Evolutionary conservation across 805 yeast genomes (phyloP).

Genomic region (Kodamaea kaohsiungensis): DNA sequence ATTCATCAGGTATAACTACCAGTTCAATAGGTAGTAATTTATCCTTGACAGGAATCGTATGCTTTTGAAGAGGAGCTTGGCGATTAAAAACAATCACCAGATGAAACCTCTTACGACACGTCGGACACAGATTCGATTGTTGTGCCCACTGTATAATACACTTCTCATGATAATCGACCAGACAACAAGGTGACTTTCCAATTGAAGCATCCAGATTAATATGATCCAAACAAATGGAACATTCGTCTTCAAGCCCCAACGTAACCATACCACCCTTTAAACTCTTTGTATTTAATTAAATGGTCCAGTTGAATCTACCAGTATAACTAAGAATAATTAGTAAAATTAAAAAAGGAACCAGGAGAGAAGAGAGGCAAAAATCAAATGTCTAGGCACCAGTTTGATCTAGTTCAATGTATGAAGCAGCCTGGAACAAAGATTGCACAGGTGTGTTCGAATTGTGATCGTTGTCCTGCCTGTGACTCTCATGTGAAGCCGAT

Average conservation of each 20-base stretch:
- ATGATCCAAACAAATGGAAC: slow-evolving; percentile 61
- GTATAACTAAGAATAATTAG: background rate
- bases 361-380: background rate
- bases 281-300: background rate
- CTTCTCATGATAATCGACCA: slow-evolving; percentile 47
- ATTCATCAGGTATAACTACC: slow-evolving; percentile 7
- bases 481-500: slow-evolving; percentile 81
- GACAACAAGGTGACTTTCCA: slow-evolving; percentile 14
- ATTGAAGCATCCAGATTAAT: slow-evolving; percentile 7
- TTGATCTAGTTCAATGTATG: slow-evolving; percentile 79
- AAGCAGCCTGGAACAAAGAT: slow-evolving; percentile 76
- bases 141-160: slow-evolving; percentile 62
- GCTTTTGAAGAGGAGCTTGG: slow-evolving; percentile 11
- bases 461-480: slow-evolving; percentile 89
- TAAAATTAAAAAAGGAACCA: slow-evolving; percentile 2
- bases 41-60: slow-evolving; percentile 27
- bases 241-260: slow-evolving; percentile 28
- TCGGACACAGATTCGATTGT: slow-evolving; percentile 60
- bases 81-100: slow-evolving; percentile 32
- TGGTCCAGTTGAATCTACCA: background rate
- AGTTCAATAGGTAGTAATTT: slow-evolving; percentile 22
- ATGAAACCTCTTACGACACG: slow-evolving; percentile 53
- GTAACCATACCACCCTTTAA: background rate
- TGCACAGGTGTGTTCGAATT: slow-evolving; percentile 76
- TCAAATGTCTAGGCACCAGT: slow-evolving; percentile 80